These are phyloP conservation scores for Trypanosoma vivax DNA, from an alignment of 208 protist species.

Conservation along the genomic window DNA sequence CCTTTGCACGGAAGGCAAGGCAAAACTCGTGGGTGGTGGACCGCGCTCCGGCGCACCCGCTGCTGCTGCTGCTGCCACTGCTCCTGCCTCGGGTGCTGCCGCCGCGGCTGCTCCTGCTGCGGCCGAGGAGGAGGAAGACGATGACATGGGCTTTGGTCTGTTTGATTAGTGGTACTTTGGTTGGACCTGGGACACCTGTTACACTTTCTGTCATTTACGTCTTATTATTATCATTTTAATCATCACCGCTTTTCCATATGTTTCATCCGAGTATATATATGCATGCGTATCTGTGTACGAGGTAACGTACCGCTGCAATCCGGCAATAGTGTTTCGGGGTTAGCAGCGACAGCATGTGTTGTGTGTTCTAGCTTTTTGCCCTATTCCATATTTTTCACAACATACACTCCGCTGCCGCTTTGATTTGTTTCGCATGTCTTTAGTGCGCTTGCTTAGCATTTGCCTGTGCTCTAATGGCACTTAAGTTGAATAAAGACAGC, in stretches of 20 bases:
- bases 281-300: too few species aligned
- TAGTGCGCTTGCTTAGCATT: neutral
- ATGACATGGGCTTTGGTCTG: slow-evolving; percentile 90
- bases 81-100: slow-evolving; percentile 35
- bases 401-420: neutral
- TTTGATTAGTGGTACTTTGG: slow-evolving; percentile 61
- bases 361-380: neutral
- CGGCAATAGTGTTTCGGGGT: too few species aligned
- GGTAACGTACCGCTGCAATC: too few species aligned
- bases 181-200: neutral
- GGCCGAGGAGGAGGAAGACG: slow-evolving; percentile 70
- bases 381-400: neutral
- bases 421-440: neutral
- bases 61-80: slow-evolving; percentile 32
- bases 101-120: slow-evolving; percentile 43
- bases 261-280: too few species aligned
- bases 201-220: slow-evolving; percentile 13
- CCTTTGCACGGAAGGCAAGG: slow-evolving; percentile 74
- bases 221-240: too few species aligned
- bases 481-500: slow-evolving; percentile 20
- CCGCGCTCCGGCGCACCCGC: slow-evolving; percentile 18
- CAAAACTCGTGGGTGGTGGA: slow-evolving; percentile 72
- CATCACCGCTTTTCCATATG: too few species aligned
- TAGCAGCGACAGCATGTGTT: too few species aligned
- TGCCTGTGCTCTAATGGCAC: slow-evolving; percentile 3